Evolutionary conservation across 1,139 yeast genomes (phyloP).

Genomic region (Kodamaea sp.): DNA sequence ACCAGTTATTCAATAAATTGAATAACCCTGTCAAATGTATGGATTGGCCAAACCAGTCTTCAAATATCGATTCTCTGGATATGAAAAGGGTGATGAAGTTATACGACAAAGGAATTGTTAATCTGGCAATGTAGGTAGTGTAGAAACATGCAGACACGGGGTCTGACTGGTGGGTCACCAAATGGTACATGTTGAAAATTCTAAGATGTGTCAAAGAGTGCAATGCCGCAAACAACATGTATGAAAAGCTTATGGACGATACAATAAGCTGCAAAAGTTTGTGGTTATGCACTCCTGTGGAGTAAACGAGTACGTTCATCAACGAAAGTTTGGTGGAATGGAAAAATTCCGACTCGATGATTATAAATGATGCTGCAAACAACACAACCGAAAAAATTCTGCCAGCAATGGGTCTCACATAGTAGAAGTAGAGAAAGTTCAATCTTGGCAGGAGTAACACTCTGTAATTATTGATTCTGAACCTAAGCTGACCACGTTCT

Average conservation of each 20-base stretch:
- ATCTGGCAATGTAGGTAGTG: constrained; percentile 77
- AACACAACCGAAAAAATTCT: constrained; percentile 43
- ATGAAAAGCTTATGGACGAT: constrained; percentile 50
- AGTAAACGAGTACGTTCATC: constrained; percentile 49
- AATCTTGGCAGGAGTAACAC: constrained; percentile 27
- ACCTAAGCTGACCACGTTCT: constrained; percentile 33
- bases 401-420: constrained; percentile 48
- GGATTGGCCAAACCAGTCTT: constrained; percentile 68
- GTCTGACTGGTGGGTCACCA: constrained; percentile 68
- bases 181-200: constrained; percentile 73
- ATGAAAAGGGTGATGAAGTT: constrained; percentile 71
- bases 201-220: constrained; percentile 67
- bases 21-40: constrained; percentile 78
- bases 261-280: constrained; percentile 35
- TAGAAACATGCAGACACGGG: constrained; percentile 76
- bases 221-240: constrained; percentile 68
- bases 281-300: constrained; percentile 20
- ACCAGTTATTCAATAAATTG: constrained; percentile 67
- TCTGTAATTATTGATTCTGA: constrained; percentile 24
- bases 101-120: constrained; percentile 80
- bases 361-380: constrained; percentile 43
- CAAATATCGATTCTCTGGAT: constrained; percentile 48
- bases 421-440: constrained; percentile 40
- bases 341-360: constrained; percentile 72
- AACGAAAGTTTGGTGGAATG: constrained; percentile 69